phyloP scores from a whole-genome alignment of 2,329 filamentous ascomycete genomes.

The Dactylonectria estremocensis region DNA sequence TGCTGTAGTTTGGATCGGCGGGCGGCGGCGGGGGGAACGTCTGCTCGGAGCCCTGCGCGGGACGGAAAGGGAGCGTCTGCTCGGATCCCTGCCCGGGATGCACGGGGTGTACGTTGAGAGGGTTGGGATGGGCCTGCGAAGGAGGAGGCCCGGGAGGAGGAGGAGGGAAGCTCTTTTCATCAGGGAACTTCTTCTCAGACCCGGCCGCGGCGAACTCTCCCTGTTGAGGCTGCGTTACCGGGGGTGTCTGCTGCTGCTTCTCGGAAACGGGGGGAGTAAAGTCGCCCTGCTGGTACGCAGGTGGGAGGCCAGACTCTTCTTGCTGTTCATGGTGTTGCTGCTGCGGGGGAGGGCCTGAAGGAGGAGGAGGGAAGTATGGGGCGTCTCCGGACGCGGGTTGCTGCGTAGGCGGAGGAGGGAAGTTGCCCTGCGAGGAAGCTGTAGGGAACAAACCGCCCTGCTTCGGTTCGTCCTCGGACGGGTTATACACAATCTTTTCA shows the following conservation, averaged over 20 bases:
- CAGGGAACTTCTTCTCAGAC: slow-evolving; percentile 8
- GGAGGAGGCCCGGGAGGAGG: slow-evolving; percentile 47
- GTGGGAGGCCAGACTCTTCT: slow-evolving; percentile 21
- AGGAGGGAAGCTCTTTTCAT: slow-evolving; percentile 30
- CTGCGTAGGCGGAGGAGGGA: slow-evolving; percentile 36
- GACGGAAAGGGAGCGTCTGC: slow-evolving; percentile 40
- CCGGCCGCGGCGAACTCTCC: slow-evolving; percentile 6
- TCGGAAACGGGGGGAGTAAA: slow-evolving; percentile 11
- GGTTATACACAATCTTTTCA: slow-evolving; percentile 21
- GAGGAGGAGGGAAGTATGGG: slow-evolving; percentile 47
- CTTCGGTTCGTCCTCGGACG: slow-evolving; percentile 15
- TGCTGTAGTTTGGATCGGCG: slow-evolving; percentile 42
- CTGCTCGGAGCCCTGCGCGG: slow-evolving; percentile 34
- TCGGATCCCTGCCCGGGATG: slow-evolving; percentile 24
- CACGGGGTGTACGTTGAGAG: slow-evolving; percentile 41
- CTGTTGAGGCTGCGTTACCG: not conserved
- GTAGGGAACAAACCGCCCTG: slow-evolving; percentile 5
- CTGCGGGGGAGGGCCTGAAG: slow-evolving; percentile 42
- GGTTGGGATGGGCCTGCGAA: slow-evolving; percentile 37
- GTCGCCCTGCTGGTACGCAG: slow-evolving; percentile 25
- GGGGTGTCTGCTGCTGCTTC: slow-evolving; percentile 12
- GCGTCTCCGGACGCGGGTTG: slow-evolving; percentile 31
- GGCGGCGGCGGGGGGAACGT: slow-evolving; percentile 31
- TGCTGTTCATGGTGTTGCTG: slow-evolving; percentile 31
- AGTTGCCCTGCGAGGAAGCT: not conserved